phyloP scores from a whole-genome alignment of 2,329 filamentous ascomycete genomes.

The Penicillium hordei region DNA sequence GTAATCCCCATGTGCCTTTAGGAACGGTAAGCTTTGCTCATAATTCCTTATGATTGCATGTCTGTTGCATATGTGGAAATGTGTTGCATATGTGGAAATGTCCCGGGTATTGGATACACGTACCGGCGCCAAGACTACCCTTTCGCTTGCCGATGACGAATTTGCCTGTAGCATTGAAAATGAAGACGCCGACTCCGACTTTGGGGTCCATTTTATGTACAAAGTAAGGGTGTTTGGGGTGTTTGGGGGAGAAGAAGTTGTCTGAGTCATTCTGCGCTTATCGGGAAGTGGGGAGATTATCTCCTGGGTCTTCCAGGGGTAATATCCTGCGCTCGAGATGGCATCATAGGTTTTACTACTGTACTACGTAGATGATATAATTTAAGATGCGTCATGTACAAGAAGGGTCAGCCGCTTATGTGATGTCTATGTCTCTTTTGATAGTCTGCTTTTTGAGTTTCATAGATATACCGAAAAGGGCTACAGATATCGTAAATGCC shows the following conservation, averaged over 20 bases:
- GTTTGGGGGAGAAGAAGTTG: not conserved
- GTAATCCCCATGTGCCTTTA: slow-evolving; percentile 64
- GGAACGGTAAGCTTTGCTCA: not conserved
- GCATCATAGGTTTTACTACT: too few species aligned
- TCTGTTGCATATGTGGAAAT: not conserved
- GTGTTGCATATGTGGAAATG: not conserved
- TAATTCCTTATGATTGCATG: not conserved
- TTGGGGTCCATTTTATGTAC: slow-evolving; percentile 25
- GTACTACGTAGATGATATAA: too few species aligned
- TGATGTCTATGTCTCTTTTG: too few species aligned
- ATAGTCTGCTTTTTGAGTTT: too few species aligned
- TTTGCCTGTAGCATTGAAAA: slow-evolving; percentile 43
- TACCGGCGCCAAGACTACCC: slow-evolving; percentile 50
- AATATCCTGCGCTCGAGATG: too few species aligned
- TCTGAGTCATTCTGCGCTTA: not conserved
- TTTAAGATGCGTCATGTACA: too few species aligned
- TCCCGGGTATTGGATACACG: not conserved
- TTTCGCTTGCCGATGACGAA: slow-evolving; percentile 51
- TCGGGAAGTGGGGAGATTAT: not conserved
- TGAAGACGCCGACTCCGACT: slow-evolving; percentile 53
- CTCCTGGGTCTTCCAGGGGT: not conserved
- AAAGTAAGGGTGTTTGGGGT: not conserved
- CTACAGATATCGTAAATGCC: not conserved
- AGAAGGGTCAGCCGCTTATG: too few species aligned
- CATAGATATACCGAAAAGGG: too few species aligned